Base-by-base conservation (phyloP, 495 filamentous ascomycete species). In the Lichina pygmaea region DNA sequence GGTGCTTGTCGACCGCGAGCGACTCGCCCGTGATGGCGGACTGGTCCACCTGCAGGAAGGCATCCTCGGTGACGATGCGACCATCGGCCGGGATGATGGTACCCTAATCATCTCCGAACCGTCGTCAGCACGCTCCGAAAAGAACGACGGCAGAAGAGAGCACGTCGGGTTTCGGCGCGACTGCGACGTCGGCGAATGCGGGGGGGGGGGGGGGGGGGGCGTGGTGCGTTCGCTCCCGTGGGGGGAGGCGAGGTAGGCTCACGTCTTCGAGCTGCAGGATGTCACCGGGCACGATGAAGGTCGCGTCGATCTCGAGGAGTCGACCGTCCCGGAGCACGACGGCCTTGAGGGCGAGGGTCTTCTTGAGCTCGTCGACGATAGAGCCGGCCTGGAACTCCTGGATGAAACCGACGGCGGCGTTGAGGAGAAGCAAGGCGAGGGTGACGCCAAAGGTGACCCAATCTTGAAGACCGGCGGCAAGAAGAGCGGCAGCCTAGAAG, bases 11-110 rank as follows among this genome's bases (percentile, higher is more conserved):
- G 47, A 89, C 82, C 49, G 84, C 82, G 47, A 92, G 73, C 53
- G 85, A 92, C 63, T 93, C 85, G 49, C 85, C 85, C 33, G 85
- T 92, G 54, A 93, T 80, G 50, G 79, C 71, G 48, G 84, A 92
- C 63, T 92, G 85, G 60, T 93, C 85, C 49, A 93, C 75, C 58
- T 91, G 82, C 44, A 93, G 71, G 65, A 78, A 78, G 46, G 78
- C 73, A 53, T 75, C 71, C 41, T 80, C 73, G 55, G 77, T 80
- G 48, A 86, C 69, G 54, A 93, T 72, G 44, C 75, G 75, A 47
- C 85, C 85, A 58, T 93, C 85, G 52, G 83, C 85, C 43, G 83
- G 77, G 57, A 92, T 74, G 50, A 92, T 89, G 48, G 81, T 84
- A 60, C 84, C 84, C 66, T 67, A 41, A 13, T 47, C 16, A 36